These are phyloP conservation scores for Cladobotryum mycophilum DNA, from an alignment of 2,329 filamentous ascomycete genomes.

Conservation along the genomic window DNA sequence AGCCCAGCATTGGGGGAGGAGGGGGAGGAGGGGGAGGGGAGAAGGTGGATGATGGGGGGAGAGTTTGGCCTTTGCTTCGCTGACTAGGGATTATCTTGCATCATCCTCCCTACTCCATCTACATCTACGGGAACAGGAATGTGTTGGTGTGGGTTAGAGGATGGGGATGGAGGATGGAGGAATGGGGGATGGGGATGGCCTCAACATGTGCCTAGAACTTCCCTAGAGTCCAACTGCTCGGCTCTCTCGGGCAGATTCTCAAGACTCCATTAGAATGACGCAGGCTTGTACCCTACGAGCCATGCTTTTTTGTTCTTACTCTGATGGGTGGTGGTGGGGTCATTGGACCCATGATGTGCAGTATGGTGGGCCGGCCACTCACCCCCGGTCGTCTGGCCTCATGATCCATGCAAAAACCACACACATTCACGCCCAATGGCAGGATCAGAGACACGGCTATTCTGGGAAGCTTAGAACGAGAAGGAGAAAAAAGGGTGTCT, in stretches of 20 bases:
- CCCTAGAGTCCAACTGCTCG: conserved; percentile 4
- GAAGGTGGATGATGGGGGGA: neutral
- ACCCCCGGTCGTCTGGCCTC: neutral
- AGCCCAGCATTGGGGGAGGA: neutral
- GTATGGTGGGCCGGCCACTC: neutral
- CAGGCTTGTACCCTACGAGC: neutral
- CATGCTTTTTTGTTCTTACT: neutral
- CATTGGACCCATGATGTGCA: conserved; percentile 1
- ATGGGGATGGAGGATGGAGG: too few species aligned
- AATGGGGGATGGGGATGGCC: neutral
- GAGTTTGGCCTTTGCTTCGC: too few species aligned
- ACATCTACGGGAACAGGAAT: too few species aligned
- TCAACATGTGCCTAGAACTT: neutral
- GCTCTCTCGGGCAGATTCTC: neutral
- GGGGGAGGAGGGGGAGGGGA: neutral
- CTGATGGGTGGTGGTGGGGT: conserved; percentile 3
- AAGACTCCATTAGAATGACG: neutral
- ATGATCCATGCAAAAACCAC: conserved; percentile 7
- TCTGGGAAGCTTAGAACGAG: neutral
- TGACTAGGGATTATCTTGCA: neutral
- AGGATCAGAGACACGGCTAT: neutral
- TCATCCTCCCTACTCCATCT: too few species aligned
- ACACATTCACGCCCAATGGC: conserved; percentile 2
- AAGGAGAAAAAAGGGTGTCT: neutral
- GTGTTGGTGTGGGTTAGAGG: neutral